phyloP scores from a whole-genome alignment of 192 early-diverging fungal genomes.

The Mortierella antarctica region DNA sequence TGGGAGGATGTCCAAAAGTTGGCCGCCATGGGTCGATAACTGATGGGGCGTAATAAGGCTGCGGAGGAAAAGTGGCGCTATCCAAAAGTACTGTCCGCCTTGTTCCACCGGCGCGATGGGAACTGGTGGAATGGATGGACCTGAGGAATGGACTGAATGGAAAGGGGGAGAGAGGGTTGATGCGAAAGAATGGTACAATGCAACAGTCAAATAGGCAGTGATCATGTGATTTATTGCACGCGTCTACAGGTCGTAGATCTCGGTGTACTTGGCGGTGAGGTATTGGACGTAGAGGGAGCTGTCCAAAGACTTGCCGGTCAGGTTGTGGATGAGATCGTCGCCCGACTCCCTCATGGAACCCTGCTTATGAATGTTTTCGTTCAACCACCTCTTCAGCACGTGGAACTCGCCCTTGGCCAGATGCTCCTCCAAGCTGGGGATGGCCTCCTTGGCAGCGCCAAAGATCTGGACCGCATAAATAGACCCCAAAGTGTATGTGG shows the following conservation, averaged over 20 bases:
- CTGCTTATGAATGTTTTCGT: conserved; percentile 44
- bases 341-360: conserved; percentile 41
- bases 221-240: not conserved
- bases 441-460: conserved; percentile 22
- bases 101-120: too few species aligned
- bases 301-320: conserved; percentile 42
- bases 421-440: conserved; percentile 42
- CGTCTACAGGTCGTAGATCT: conserved; percentile 48
- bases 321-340: conserved; percentile 44
- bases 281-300: conserved; percentile 36
- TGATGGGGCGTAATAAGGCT: too few species aligned
- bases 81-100: too few species aligned
- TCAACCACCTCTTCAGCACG: conserved; percentile 54
- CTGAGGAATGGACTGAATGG: not conserved
- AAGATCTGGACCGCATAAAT: conserved; percentile 48
- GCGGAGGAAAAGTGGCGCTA: too few species aligned
- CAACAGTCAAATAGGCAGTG: not conserved
- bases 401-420: conserved; percentile 51
- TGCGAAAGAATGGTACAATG: not conserved
- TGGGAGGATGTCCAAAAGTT: conserved; percentile 82
- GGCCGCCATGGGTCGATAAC: conserved; percentile 64
- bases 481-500: conserved; percentile 57
- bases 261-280: conserved; percentile 50
- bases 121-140: too few species aligned
- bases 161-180: not conserved